Evolutionary conservation across 2,329 filamentous ascomycete genomes (phyloP), one percentile per base, ranked within the genome.

Genomic region (Juglanconis sp.): DNA sequence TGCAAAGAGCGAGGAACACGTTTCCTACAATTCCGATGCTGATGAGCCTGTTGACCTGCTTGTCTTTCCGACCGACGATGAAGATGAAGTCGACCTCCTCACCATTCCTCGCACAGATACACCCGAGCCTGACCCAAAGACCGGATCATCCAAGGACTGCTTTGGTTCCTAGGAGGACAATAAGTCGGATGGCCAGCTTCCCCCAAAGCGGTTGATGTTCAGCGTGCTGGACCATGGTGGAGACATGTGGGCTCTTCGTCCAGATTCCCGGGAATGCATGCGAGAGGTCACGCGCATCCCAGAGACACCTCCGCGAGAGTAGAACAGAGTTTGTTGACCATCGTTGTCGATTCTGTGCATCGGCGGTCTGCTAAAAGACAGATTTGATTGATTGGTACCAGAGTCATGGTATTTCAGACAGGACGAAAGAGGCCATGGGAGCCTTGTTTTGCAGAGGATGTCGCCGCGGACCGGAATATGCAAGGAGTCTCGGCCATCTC

Each of bases 171-270:
- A 51, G 36, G n/a, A n/a, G 40, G 36, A 48, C 13, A 44, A n/a
- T 10, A 51, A 24, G 36, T 42, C 44, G 35, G 24, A 4, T 8
- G 46, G 15, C 24, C 40, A 42, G 6, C 35, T 61, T 17, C 47
- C 35, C 9, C 58, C 58, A 15, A 63, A 61, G 48, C 54, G 40
- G 8, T 30, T 3, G 44, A 30, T 35, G 8, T 17, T 57, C 47
- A 30, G 42, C 48, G 15, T 13, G 2, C 11, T 17, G 13, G 55
- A 57, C 36, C 11, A 35, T 32, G 44, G n/a, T n/a, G 17, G 9
- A 4, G 9, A 13, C 42, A 30, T 9, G 3, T 34, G 61, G 32
- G 34, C 47, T 32, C 61, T 63, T 17, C 58, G 61, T 53, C 58
- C 58, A 17, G 40, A 40, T n/a, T 44, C 54, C 9, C 24, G 35